phyloP scores from a whole-genome alignment of 2,329 filamentous ascomycete species.

The Plectosphaerella sp. region DNA sequence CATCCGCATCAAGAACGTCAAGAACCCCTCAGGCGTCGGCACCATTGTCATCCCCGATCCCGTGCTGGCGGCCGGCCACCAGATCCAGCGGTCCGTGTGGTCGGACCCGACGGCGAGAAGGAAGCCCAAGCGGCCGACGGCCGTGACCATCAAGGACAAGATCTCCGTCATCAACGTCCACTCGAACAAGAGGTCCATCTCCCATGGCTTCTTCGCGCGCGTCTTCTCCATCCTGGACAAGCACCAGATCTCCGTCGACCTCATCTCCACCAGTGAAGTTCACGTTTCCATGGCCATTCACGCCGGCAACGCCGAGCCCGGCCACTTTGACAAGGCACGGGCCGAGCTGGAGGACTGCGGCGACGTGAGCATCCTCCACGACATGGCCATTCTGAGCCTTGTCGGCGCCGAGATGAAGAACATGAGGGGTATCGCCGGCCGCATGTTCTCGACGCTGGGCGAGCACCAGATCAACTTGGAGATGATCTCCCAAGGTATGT shows the following conservation, averaged over 20 bases:
- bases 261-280: conserved; percentile 95
- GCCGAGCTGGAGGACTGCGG: conserved; percentile 75
- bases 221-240: conserved; percentile 90
- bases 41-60: conserved; percentile 80
- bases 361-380: conserved; percentile 81
- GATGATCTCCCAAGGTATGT: conserved; percentile 95
- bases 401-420: conserved; percentile 97
- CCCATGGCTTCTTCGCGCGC: conserved; percentile 90
- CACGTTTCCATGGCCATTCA: conserved; percentile 97
- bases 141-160: conserved; percentile 95
- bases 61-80: conserved; percentile 48
- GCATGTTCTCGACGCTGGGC: conserved; percentile 91
- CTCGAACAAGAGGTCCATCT: conserved; percentile 93
- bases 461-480: conserved; percentile 96
- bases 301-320: conserved; percentile 61
- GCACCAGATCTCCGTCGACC: conserved; percentile 83
- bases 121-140: conserved; percentile 72
- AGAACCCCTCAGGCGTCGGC: conserved; percentile 74
- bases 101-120: conserved; percentile 37
- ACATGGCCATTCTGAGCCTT: conserved; percentile 94
- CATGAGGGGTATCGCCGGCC: conserved; percentile 89
- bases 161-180: conserved; percentile 98
- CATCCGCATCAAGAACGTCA: conserved; percentile 89
- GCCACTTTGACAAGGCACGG: conserved; percentile 63
- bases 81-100: conserved; percentile 48